These are phyloP conservation scores for Colletotrichum lindemuthianum DNA, from an alignment of 2,329 filamentous ascomycete species.

Conservation along the genomic window DNA sequence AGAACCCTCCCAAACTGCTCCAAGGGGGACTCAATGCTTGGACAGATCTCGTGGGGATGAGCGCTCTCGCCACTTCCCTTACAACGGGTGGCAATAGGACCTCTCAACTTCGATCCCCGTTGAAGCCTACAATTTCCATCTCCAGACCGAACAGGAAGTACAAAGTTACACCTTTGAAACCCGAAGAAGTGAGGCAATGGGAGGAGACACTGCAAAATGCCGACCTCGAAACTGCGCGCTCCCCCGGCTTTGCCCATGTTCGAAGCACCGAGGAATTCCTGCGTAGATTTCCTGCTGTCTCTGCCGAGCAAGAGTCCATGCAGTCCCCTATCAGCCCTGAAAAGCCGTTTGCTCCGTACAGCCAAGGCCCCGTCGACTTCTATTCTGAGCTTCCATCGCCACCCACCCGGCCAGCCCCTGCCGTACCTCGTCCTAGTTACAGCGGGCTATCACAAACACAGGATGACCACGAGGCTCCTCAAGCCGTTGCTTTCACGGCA, in stretches of 20 bases:
- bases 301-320: constrained; percentile 71
- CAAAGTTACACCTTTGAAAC: constrained; percentile 74
- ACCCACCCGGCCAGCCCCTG: constrained; percentile 74
- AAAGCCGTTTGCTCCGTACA: constrained; percentile 22
- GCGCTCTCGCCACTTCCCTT: constrained; percentile 64
- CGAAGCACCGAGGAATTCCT: constrained; percentile 86
- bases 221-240: constrained; percentile 59
- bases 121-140: constrained; percentile 32
- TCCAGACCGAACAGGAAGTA: constrained; percentile 53
- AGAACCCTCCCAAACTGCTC: constrained; percentile 78
- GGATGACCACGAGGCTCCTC: constrained; percentile 30
- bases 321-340: constrained; percentile 47
- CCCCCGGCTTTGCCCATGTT: constrained; percentile 62
- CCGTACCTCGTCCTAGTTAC: constrained; percentile 77
- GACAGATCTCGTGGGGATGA: constrained; percentile 81
- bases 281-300: constrained; percentile 79
- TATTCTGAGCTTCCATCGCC: constrained; percentile 63
- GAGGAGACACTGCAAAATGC: constrained; percentile 79
- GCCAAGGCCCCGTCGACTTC: constrained; percentile 45
- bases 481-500: constrained; percentile 11
- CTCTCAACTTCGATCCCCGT: constrained; percentile 20
- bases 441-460: constrained; percentile 68
- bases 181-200: constrained; percentile 85
- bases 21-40: constrained; percentile 87
- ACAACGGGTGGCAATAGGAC: constrained; percentile 35